These are phyloP conservation scores for Pseudopithomyces maydicus DNA, from an alignment of 2,329 filamentous ascomycete genomes.

Conservation along the genomic window DNA sequence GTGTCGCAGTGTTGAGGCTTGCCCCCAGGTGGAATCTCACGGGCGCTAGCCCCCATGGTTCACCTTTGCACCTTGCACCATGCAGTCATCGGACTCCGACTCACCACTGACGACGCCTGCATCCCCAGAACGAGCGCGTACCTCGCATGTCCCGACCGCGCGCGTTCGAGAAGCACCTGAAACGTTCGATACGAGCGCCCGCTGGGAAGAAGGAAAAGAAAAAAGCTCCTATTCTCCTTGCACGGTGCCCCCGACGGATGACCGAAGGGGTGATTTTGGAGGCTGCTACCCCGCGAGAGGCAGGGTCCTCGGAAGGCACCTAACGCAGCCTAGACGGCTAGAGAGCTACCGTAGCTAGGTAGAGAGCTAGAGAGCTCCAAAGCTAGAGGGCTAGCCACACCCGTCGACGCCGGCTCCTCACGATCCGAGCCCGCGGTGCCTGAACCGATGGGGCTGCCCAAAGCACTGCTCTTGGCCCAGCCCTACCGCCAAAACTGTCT, in stretches of 20 bases:
- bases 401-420: not conserved
- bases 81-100: constrained; percentile 37
- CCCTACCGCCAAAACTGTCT: not conserved
- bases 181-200: constrained; percentile 22
- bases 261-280: not conserved
- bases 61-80: constrained; percentile 14
- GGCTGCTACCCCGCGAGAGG: not conserved
- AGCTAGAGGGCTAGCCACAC: not conserved
- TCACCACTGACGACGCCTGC: constrained; percentile 12
- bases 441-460: not conserved
- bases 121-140: constrained; percentile 14
- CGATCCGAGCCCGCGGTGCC: constrained; percentile 1
- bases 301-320: too few species aligned
- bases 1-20: not conserved
- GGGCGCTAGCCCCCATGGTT: constrained; percentile 9
- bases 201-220: not conserved
- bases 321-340: too few species aligned
- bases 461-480: not conserved
- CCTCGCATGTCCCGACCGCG: constrained; percentile 18
- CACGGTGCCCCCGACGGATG: not conserved
- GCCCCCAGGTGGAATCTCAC: constrained; percentile 23
- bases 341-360: too few species aligned
- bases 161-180: constrained; percentile 29
- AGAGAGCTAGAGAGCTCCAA: too few species aligned
- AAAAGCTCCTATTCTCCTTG: not conserved